These are phyloP conservation scores for Alternaria brassicicola DNA, from an alignment of 2,329 filamentous ascomycete genomes.

Conservation along the genomic window DNA sequence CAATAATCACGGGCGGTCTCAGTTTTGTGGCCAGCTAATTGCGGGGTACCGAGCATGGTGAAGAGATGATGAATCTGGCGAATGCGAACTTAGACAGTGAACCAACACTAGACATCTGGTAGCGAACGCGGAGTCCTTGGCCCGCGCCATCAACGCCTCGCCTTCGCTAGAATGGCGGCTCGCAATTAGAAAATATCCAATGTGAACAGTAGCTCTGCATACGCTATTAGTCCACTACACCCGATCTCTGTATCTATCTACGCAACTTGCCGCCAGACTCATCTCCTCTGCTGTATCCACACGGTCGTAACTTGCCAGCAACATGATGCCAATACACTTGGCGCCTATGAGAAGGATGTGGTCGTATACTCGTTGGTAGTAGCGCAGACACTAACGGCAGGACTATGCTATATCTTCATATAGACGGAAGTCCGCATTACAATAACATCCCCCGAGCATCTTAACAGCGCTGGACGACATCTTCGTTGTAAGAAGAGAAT, in stretches of 20 bases:
- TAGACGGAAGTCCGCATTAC: not conserved
- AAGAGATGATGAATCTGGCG: not conserved
- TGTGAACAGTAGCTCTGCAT: too few relatives aligned
- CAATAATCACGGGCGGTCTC: not conserved
- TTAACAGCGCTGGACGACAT: accelerated
- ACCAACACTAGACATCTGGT: not conserved
- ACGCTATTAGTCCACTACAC: too few relatives aligned
- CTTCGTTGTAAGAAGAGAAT: not conserved
- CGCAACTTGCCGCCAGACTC: too few relatives aligned
- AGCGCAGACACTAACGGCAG: not conserved
- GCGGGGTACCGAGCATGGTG: too few relatives aligned
- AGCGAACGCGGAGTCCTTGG: not conserved
- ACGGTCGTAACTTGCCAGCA: not conserved
- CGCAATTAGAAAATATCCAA: too few relatives aligned
- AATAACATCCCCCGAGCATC: not conserved
- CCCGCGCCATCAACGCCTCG: not conserved
- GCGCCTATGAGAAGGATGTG: not conserved
- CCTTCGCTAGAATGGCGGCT: not conserved
- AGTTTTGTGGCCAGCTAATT: too few relatives aligned
- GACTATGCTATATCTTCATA: too few relatives aligned
- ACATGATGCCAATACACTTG: not conserved
- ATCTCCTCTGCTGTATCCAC: too few relatives aligned
- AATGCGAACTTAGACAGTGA: not conserved
- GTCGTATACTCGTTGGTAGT: not conserved
- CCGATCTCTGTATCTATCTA: too few relatives aligned